Conservation (phyloP, 202 grass and related monocot species). For the Elaeis oleifera region DNA sequence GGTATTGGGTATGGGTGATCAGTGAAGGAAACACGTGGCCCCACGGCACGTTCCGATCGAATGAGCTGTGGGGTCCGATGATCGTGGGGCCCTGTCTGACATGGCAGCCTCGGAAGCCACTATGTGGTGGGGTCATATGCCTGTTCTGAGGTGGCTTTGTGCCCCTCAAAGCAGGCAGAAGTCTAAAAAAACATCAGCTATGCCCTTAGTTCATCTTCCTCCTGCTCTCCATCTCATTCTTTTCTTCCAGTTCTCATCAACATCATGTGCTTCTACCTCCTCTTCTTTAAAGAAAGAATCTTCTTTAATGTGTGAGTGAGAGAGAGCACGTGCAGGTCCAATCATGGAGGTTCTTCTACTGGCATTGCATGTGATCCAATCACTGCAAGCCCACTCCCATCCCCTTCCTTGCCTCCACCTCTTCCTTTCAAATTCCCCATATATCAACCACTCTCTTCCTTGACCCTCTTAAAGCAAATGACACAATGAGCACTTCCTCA, state of each 20-base stretch:
- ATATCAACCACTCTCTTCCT: background rate
- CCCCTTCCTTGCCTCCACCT: background rate
- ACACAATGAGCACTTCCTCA: constrained; percentile 24
- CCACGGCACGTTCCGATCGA: no score
- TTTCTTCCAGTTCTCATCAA: constrained; percentile 3
- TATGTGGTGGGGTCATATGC: no score
- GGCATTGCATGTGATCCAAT: constrained; percentile 42
- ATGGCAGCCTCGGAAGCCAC: no score
- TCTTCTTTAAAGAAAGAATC: constrained; percentile 40
- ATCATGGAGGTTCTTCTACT: constrained; percentile 24
- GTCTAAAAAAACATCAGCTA: no score
- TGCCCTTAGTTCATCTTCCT: background rate
- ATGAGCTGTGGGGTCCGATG: no score
- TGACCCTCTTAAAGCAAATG: background rate
- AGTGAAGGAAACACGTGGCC: no score
- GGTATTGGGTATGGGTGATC: no score
- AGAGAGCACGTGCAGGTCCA: constrained; percentile 2
- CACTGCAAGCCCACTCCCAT: constrained; percentile 29
- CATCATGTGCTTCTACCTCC: constrained; percentile 52
- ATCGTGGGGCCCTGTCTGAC: no score
- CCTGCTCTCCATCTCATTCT: background rate
- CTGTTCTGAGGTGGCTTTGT: no score
- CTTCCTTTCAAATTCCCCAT: background rate
- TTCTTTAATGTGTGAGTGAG: constrained; percentile 9
- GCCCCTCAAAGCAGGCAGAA: no score